Conservation (phyloP, 352 stramenopile species). For the Globisporangium radiosum region DNA sequence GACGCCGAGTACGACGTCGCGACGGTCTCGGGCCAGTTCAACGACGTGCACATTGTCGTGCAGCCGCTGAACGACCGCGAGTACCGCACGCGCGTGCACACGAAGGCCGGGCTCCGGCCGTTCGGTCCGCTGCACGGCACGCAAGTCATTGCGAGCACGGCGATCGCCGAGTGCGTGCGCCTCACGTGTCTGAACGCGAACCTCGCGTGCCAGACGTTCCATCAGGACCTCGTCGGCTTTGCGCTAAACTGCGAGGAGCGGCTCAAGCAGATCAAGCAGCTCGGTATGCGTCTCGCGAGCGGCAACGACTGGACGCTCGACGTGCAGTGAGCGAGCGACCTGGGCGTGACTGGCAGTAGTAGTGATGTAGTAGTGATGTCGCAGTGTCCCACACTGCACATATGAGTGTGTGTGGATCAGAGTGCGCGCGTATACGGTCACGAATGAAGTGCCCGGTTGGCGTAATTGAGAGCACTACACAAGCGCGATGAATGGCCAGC, state of each 20-base stretch:
- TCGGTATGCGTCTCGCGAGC: slow-evolving; percentile 49
- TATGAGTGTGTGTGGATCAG: not conserved
- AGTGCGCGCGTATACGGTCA: not conserved
- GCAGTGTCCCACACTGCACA: too few relatives aligned
- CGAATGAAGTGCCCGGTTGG: too few relatives aligned
- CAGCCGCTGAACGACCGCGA: slow-evolving; percentile 71
- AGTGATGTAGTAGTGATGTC: too few relatives aligned
- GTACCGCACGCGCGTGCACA: slow-evolving; percentile 67
- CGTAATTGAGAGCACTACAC: not conserved
- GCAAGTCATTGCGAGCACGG: slow-evolving; percentile 55
- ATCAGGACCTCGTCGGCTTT: slow-evolving; percentile 80
- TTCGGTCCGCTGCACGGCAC: slow-evolving; percentile 74
- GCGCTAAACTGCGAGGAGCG: slow-evolving; percentile 75
- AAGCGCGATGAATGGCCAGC: not conserved
- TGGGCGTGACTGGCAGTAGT: too few relatives aligned
- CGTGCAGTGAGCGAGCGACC: slow-evolving; percentile 1
- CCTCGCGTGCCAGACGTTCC: slow-evolving; percentile 72
- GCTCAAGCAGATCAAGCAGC: slow-evolving; percentile 85
- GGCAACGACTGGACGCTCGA: slow-evolving; percentile 48
- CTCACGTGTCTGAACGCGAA: slow-evolving; percentile 82
- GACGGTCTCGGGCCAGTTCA: slow-evolving; percentile 80
- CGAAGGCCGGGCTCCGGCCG: slow-evolving; percentile 59
- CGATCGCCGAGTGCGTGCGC: slow-evolving; percentile 64
- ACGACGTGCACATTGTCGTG: slow-evolving; percentile 84
- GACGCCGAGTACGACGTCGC: slow-evolving; percentile 69